phyloP scores from a whole-genome alignment of 2,329 filamentous ascomycete species.

The Trichoderma pleuroti region DNA sequence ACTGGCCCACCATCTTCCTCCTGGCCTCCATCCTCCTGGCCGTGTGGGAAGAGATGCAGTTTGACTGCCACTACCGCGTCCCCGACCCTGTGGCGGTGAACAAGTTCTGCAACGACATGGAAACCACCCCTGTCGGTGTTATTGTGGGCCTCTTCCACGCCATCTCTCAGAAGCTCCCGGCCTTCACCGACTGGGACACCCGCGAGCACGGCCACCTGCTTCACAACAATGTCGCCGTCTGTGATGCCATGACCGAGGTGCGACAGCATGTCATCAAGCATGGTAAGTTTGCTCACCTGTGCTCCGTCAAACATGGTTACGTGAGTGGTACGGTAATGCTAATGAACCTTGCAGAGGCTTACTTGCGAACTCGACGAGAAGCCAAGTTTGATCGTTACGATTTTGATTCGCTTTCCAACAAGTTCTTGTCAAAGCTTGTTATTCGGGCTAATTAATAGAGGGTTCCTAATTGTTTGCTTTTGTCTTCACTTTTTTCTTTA shows the following conservation, averaged over 20 bases:
- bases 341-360: constrained; percentile 62
- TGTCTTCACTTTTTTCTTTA: neutral
- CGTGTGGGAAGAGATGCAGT: constrained; percentile 98
- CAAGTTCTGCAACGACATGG: constrained; percentile 97
- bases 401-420: constrained; percentile 94
- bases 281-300: constrained; percentile 56
- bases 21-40: constrained; percentile 87
- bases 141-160: constrained; percentile 96
- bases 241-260: constrained; percentile 95
- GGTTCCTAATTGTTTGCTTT: neutral
- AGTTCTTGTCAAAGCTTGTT: constrained; percentile 93
- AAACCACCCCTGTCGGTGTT: constrained; percentile 90
- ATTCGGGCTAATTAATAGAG: constrained; percentile 70
- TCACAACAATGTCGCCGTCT: constrained; percentile 86
- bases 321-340: constrained; percentile 19
- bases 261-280: constrained; percentile 88
- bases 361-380: constrained; percentile 74
- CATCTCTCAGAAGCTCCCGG: constrained; percentile 92
- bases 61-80: constrained; percentile 93
- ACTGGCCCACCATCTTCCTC: constrained; percentile 99
- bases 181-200: constrained; percentile 92
- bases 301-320: neutral
- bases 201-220: constrained; percentile 85
- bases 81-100: constrained; percentile 79
- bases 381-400: constrained; percentile 85